A percentile compares a stretch with the other conserved stretches of the same genome.
Conservation (phyloP, 2,329 filamentous ascomycete species). For the Cylindrodendrum hubeiense region DNA sequence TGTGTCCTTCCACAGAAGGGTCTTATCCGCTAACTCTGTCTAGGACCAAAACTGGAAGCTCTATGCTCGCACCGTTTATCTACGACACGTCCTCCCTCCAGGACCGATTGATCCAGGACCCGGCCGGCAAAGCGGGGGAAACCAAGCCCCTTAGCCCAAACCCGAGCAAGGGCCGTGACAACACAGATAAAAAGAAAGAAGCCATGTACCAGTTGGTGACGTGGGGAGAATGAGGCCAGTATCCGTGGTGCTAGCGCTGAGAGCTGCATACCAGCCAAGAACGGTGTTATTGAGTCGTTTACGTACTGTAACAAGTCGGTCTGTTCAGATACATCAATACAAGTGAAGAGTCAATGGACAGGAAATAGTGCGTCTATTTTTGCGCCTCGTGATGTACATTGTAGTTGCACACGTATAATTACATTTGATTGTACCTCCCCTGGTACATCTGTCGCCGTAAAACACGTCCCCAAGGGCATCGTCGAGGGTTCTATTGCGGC, state of each 20-base stretch:
- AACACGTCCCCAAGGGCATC: conserved; percentile 14
- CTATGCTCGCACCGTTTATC: conserved; percentile 16
- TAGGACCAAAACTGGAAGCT: neutral
- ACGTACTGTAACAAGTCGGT: neutral
- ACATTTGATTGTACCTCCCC: conserved; percentile 40
- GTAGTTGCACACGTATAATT: conserved; percentile 48
- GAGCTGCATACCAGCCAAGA: too few relatives aligned
- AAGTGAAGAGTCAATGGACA: conserved; percentile 21
- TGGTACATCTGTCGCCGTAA: conserved; percentile 31
- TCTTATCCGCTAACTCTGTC: too few relatives aligned
- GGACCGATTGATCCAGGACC: conserved; percentile 9
- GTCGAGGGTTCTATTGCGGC: conserved; percentile 30
- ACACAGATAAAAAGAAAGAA: neutral
- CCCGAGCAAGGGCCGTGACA: neutral
- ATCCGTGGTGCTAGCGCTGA: neutral
- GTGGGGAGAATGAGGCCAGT: neutral
- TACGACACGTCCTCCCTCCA: conserved; percentile 21
- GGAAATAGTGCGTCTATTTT: conserved; percentile 42
- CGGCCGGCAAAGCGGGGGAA: neutral
- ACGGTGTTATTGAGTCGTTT: neutral
- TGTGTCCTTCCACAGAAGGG: too few relatives aligned
- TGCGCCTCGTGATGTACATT: conserved; percentile 49
- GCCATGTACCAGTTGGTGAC: neutral
- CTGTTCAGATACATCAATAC: neutral
- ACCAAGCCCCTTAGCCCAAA: neutral